Conservation (phyloP, 1,284 basidiomycete genomes). For the Apiotrichum laibachii region DNA sequence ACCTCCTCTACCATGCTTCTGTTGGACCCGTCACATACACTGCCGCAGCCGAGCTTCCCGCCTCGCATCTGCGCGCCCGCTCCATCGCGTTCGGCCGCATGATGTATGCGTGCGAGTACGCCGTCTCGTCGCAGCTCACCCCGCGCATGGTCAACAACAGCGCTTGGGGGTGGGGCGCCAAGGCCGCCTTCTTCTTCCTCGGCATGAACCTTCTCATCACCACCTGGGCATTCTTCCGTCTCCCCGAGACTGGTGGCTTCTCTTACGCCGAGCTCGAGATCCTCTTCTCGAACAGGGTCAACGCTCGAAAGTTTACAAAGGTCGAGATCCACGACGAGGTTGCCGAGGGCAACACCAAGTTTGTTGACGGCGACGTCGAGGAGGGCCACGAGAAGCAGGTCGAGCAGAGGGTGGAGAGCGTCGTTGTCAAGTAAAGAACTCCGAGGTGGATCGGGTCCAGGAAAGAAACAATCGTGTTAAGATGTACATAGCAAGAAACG, state of each 20-base stretch:
- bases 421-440: too few relatives aligned
- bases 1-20: slow-evolving; percentile 26
- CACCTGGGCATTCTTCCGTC: slow-evolving; percentile 17
- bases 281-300: slow-evolving; percentile 39
- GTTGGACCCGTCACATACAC: slow-evolving; percentile 30
- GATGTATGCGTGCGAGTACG: slow-evolving; percentile 48
- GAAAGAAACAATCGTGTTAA: too few relatives aligned
- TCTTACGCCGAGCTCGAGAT: slow-evolving; percentile 41
- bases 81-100: slow-evolving; percentile 53
- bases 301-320: slow-evolving; percentile 38
- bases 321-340: slow-evolving; percentile 24
- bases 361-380: too few relatives aligned
- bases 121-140: slow-evolving; percentile 36
- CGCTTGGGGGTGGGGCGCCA: slow-evolving; percentile 14
- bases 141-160: slow-evolving; percentile 49
- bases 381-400: too few relatives aligned
- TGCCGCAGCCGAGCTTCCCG: slow-evolving; percentile 17
- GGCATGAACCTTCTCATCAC: slow-evolving; percentile 8
- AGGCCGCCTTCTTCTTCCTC: slow-evolving; percentile 17
- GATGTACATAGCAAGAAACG: too few relatives aligned
- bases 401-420: too few relatives aligned
- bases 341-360: background rate
- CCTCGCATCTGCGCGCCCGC: slow-evolving; percentile 42
- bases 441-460: too few relatives aligned
- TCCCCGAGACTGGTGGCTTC: slow-evolving; percentile 27